Percentiles rank a stretch among this genome's conserved stretches.
Evolutionary conservation across 306 rosid species (phyloP).

Genomic region (Cucurbita ficifolia): DNA sequence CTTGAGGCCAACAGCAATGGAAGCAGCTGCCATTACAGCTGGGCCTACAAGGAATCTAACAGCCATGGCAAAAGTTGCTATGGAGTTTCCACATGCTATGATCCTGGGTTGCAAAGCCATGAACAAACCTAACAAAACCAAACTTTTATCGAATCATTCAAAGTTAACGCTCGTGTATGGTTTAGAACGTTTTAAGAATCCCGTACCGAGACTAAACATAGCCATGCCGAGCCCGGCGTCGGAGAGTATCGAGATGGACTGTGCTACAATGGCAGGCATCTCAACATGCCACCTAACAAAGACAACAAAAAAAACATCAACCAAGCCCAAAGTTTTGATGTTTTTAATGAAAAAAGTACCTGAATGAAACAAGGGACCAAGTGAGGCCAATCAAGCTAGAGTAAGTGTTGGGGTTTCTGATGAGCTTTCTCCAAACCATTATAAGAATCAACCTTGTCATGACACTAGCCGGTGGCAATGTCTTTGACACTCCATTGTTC

Average conservation of each 20-base stretch:
- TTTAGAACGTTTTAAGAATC: background rate
- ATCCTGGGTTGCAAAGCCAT: constrained; percentile 97
- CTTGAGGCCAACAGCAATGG: constrained; percentile 73
- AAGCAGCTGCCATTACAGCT: constrained; percentile 91
- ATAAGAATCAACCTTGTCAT: constrained; percentile 83
- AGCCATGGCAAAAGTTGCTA: constrained; percentile 72
- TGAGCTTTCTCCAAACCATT: constrained; percentile 88
- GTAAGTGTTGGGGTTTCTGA: constrained; percentile 80
- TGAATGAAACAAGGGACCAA: constrained; percentile 76
- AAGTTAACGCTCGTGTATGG: background rate
- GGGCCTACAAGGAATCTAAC: constrained; percentile 91
- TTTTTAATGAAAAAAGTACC: constrained; percentile 12
- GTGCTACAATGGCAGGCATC: constrained; percentile 75
- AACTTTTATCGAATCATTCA: background rate
- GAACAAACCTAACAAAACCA: constrained; percentile 46
- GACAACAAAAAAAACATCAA: background rate
- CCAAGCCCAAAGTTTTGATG: background rate
- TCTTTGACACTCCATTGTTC: constrained; percentile 6
- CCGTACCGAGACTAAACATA: constrained; percentile 86
- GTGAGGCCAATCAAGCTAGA: constrained; percentile 63
- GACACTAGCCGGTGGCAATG: constrained; percentile 73
- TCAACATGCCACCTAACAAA: constrained; percentile 56
- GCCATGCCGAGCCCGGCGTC: constrained; percentile 98
- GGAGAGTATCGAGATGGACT: constrained; percentile 80
- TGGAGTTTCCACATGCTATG: constrained; percentile 88